A percentile compares a stretch with the other conserved stretches of the same genome.
Conservation (phyloP, 345 rosid species). For the Anacardium occidentale region DNA sequence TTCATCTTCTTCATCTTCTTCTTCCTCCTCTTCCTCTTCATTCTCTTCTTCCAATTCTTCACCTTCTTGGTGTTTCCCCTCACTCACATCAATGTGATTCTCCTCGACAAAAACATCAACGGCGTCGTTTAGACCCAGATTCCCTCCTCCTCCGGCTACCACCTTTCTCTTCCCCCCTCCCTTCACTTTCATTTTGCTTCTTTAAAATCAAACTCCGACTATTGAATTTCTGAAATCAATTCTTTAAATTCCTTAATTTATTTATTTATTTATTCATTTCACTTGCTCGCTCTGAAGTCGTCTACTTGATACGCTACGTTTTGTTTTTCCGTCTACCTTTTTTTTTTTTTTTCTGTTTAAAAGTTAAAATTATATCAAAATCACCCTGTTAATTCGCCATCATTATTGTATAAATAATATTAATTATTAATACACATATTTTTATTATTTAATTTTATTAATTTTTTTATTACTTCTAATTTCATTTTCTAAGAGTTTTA, state of each 20-base stretch:
- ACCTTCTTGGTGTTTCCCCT: not conserved
- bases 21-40: constrained; percentile 8
- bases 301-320: no score
- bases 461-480: no score
- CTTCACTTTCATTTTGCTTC: constrained; percentile 20
- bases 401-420: no score
- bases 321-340: no score
- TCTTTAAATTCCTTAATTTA: no score
- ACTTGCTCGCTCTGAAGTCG: not conserved
- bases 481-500: no score
- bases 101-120: not conserved
- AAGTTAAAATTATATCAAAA: no score
- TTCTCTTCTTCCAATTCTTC: constrained; percentile 19
- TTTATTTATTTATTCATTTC: not conserved
- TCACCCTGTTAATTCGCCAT: no score
- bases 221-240: no score
- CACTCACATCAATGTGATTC: not conserved
- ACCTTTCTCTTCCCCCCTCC: constrained; percentile 33
- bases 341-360: no score
- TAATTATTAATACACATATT: no score
- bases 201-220: not conserved
- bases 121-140: constrained; percentile 4
- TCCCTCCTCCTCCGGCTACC: not conserved
- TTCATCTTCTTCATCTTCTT: constrained; percentile 17
- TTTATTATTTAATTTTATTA: no score